Evolutionary conservation across 345 rosid genomes (phyloP), one percentile per base, ranked within the genome.

Genomic region (Dipteronia sinensis): DNA sequence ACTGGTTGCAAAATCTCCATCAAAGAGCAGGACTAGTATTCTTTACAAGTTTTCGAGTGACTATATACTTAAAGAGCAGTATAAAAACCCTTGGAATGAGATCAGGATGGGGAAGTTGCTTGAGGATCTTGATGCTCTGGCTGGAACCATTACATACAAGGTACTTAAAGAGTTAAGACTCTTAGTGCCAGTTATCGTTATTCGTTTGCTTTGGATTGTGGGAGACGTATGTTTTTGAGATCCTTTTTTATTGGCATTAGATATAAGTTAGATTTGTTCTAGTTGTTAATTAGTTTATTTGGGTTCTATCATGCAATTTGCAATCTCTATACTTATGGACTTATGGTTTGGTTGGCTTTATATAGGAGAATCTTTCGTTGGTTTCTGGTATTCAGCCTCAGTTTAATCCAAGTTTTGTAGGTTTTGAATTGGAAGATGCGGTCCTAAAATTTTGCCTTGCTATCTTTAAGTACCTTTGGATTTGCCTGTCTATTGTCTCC

Each of bases 91-190:
- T 31, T 94, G 98, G 97, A 87, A 94, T 63, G 87, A 89, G 85
- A 78, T 94, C 76, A 89, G 97, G 74, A 89, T 84, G 77, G 97
- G 97, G 71, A 91, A 91, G 82, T 78, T 92, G 85, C 86, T 92
- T 78, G 98, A 94, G 81, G 98, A 94, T 84, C 98, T 92, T 77
- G 97, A 94, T 83, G 97, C 98, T 82, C 97, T 94, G 49, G 98
- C 97, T 58, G 97, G 97, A 49, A 93, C 98, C 23, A 86, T 94
- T 73, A 85, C 97, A 69, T 91, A 84, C 47, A 94, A 93, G 96
- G 98, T 94, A 63, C 25, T 9, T 12, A 42, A 16, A 11, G 20
- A 9, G 29, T 15, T 7, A 67, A 46, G 47, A n/a, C 7, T 51
- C 53, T 51, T 38, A 53, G 23, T 56, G 13, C 34, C 34, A 31